Percentiles rank a stretch among this genome's conserved stretches.
Conservation (phyloP, 306 rosid genomes). For the Delonix regia region DNA sequence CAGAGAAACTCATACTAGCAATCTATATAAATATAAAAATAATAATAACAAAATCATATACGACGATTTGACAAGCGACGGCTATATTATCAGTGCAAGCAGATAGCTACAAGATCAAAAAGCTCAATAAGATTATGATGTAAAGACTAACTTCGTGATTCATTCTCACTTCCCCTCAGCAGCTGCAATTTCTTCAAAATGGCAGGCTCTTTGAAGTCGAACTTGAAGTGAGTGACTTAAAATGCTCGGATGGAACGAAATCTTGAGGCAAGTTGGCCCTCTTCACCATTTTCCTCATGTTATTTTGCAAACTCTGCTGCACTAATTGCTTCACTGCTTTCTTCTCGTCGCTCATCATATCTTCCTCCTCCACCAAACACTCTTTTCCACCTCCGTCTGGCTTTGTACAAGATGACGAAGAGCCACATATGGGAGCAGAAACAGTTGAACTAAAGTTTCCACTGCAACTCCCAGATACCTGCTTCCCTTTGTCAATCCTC, state of each 20-base stretch:
- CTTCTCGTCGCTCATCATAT: conserved; percentile 85
- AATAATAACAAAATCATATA: neutral
- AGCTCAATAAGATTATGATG: conserved; percentile 42
- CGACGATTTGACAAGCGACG: neutral
- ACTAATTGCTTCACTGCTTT: conserved; percentile 94
- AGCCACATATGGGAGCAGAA: conserved; percentile 81
- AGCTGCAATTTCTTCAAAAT: conserved; percentile 51
- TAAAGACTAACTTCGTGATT: conserved; percentile 48
- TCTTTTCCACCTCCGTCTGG: conserved; percentile 45
- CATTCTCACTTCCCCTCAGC: conserved; percentile 38
- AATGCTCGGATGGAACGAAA: conserved; percentile 70
- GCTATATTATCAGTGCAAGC: conserved; percentile 33
- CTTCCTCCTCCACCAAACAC: conserved; percentile 59
- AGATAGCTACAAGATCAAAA: conserved; percentile 40
- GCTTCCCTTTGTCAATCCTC: conserved; percentile 83
- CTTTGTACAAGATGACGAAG: conserved; percentile 62
- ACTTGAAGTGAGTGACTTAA: conserved; percentile 75
- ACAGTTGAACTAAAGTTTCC: conserved; percentile 60
- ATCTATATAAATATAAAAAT: too few relatives aligned
- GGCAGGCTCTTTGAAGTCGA: conserved; percentile 96
- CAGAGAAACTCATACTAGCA: neutral
- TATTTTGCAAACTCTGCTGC: conserved; percentile 88
- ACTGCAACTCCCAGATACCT: conserved; percentile 55
- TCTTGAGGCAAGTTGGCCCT: conserved; percentile 94
- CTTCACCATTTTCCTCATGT: conserved; percentile 90